Percentiles rank a stretch among this genome's conserved stretches.
Conservation (phyloP, 495 filamentous ascomycete species). For the Podospora didyma region DNA sequence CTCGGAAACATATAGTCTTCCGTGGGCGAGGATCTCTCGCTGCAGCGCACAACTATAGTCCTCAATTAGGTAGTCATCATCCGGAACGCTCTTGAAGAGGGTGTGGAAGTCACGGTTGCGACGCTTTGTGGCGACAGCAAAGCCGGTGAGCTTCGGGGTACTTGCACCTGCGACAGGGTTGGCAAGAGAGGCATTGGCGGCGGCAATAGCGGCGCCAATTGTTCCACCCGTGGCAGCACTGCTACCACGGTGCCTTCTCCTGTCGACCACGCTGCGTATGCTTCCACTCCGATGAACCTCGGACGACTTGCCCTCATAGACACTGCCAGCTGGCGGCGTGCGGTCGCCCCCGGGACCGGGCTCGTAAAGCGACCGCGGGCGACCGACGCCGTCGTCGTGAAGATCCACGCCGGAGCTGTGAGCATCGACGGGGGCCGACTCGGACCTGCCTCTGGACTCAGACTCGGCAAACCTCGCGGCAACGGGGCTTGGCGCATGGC, state of each 20-base stretch:
- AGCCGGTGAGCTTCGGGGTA: conserved; percentile 79
- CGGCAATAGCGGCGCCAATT: conserved; percentile 63
- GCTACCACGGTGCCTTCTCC: conserved; percentile 73
- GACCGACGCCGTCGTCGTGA: conserved; percentile 28
- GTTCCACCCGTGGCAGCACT: conserved; percentile 70
- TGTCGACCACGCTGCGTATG: conserved; percentile 71
- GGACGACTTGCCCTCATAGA: conserved; percentile 66
- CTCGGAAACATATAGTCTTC: conserved; percentile 92
- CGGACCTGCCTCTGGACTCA: conserved; percentile 36
- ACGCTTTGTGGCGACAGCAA: conserved; percentile 93
- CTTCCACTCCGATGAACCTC: conserved; percentile 70
- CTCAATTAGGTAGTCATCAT: conserved; percentile 97
- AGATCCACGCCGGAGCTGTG: conserved; percentile 19
- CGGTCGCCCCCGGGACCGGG: conserved; percentile 48
- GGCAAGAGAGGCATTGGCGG: conserved; percentile 60
- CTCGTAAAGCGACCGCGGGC: conserved; percentile 44
- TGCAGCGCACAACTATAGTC: conserved; percentile 97
- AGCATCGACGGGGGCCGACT: conserved; percentile 41
- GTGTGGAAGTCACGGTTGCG: conserved; percentile 93
- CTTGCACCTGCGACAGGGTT: conserved; percentile 53
- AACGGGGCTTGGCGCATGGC: conserved; percentile 37
- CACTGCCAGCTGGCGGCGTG: conserved; percentile 61
- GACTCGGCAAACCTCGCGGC: conserved; percentile 40
- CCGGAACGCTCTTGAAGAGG: conserved; percentile 91
- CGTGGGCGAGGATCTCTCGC: conserved; percentile 91